Base-by-base conservation (phyloP, 805 yeast genomes). In the Torulaspora quercuum region DNA sequence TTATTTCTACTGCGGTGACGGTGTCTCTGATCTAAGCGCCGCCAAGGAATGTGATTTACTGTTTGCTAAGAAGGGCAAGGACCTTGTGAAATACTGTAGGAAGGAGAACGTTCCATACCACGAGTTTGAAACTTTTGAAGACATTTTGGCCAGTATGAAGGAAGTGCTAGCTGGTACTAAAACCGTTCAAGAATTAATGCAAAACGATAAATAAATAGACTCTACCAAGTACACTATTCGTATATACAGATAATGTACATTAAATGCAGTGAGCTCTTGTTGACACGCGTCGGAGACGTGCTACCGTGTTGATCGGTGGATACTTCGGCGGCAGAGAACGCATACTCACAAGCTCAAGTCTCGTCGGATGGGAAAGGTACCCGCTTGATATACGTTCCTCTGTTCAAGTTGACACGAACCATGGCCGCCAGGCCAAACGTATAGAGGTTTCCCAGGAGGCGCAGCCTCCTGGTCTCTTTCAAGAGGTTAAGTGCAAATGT, bases 1-100 rank as follows among this genome's bases (percentile, higher is more conserved):
- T 25, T 72, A 87, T 50, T 86, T 90, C 60, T 92, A 92, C 69
- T 85, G 95, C 55, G 99, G 99, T 41, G 99, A 92, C 61, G 99
- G 99, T 46, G 96, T 92, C 20, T 81, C 94, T 29, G 99, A 92
- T 62, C 69, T 92, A 50, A 77, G 87, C 40, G 98, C 98, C 15
- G 97, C 97, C 15, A 81, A 83, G 56, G 96, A 92, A 63, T 88
- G 98, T 25, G 90, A 92, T 61, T 69, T 90, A 49, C 67, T 92
- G 48, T 92, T 90, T 63, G 98, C 98, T 29, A 90, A 88, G 67
- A 77, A 78, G 47, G 98, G 97, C 33, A 78, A 82, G 53, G 97
- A 92, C 58, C 73, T 92, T 50, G 82, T 90, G 49, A 80, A 79
- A 25, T 90, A 78, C 67, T 92, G 97, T 66, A 73, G 72, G 49